Conservation (phyloP, 441 rosid genomes). For the Pelargonium cotyledonis region DNA sequence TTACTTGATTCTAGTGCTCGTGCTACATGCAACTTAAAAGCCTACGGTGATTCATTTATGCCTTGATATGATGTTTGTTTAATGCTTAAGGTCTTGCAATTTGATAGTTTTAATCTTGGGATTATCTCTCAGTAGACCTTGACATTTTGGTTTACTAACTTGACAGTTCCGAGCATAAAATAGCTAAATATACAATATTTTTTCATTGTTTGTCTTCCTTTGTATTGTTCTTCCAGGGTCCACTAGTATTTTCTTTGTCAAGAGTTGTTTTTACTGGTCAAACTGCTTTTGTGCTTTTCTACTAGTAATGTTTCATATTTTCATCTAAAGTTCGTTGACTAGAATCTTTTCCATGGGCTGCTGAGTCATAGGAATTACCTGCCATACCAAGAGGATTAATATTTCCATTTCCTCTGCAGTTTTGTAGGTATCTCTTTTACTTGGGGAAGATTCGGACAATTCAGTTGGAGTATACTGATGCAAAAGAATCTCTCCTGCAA, state of each 20-base stretch:
- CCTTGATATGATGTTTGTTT: not conserved
- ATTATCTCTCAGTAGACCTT: too few species aligned
- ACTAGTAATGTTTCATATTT: not conserved
- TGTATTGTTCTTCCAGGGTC: too few species aligned
- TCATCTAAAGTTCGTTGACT: not conserved
- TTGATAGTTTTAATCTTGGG: too few species aligned
- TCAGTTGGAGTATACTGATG: slow-evolving; percentile 62
- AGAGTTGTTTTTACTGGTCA: not conserved
- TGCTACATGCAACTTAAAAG: not conserved
- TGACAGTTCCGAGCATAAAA: too few species aligned
- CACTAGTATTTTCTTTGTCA: too few species aligned
- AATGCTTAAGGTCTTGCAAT: too few species aligned
- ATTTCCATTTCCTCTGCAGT: slow-evolving; percentile 33
- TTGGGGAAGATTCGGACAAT: slow-evolving; percentile 62
- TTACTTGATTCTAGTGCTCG: not conserved
- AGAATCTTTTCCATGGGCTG: not conserved
- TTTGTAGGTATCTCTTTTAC: slow-evolving; percentile 57
- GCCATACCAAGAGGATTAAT: slow-evolving; percentile 2
- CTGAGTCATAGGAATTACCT: not conserved
- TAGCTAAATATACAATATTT: too few species aligned
- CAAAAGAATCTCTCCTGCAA: slow-evolving; percentile 58
- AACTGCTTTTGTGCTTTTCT: not conserved
- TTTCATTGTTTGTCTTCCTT: too few species aligned
- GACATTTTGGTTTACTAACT: too few species aligned
- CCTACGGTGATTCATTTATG: not conserved